Percentiles rank a stretch among this genome's conserved stretches.
Evolutionary conservation across 2,329 filamentous ascomycete genomes (phyloP).

Genomic region (Diaporthe ampelina): DNA sequence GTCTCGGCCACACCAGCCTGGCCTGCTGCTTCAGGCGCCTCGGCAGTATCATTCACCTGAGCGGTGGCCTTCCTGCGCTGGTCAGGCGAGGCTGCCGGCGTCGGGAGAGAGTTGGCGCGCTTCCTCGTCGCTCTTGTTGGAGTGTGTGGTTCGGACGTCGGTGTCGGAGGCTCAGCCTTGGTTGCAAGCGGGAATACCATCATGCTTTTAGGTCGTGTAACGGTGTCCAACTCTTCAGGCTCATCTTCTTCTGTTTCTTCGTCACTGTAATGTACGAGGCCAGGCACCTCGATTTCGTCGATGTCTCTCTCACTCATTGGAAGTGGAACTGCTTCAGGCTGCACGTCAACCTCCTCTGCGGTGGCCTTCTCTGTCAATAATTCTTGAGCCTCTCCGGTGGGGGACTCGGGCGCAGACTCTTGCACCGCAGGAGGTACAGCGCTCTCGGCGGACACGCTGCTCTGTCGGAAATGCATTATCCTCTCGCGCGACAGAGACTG

Average conservation of each 20-base stretch:
- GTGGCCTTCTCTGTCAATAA: conserved; percentile 33
- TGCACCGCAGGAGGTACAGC: conserved; percentile 56
- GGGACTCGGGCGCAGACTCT: conserved; percentile 39
- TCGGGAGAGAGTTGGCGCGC: conserved; percentile 65
- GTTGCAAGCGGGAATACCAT: conserved; percentile 50
- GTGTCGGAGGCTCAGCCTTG: conserved; percentile 50
- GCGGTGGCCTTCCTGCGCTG: conserved; percentile 30
- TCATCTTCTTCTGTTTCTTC: conserved; percentile 68
- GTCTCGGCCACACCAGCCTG: conserved; percentile 51
- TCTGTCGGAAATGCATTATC: conserved; percentile 52
- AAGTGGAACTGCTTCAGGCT: conserved; percentile 75
- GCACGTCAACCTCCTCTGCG: conserved; percentile 57
- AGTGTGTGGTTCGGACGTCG: conserved; percentile 53
- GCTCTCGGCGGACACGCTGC: conserved; percentile 54
- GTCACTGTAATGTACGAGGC: conserved; percentile 73
- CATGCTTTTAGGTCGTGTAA: conserved; percentile 63
- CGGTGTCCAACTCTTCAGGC: conserved; percentile 49
- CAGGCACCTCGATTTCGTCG: conserved; percentile 85
- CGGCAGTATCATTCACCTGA: conserved; percentile 1
- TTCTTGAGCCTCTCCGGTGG: conserved; percentile 27
- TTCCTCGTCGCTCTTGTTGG: conserved; percentile 55
- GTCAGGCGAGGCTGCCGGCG: conserved; percentile 48
- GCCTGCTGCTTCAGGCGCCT: conserved; percentile 50
- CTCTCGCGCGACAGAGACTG: conserved; percentile 64
- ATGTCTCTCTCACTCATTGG: conserved; percentile 78